These are phyloP conservation scores for Antrodiella citrinella DNA, from an alignment of 768 basidiomycete genomes.

Conservation along the genomic window DNA sequence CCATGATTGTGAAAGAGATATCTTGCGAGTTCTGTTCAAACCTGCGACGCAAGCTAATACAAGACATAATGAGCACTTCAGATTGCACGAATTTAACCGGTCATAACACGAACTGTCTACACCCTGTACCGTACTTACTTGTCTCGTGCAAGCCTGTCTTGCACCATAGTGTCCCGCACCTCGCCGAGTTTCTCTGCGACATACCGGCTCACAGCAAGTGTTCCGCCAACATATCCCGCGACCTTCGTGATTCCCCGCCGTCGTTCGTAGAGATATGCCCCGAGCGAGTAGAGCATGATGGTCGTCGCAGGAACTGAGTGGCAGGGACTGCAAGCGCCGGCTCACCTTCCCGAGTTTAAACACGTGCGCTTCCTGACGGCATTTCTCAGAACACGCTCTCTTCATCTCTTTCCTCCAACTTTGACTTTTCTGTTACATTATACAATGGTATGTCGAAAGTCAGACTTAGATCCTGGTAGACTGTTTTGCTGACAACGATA, in stretches of 20 bases:
- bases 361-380: constrained; percentile 11
- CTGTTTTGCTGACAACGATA: neutral
- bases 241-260: constrained; percentile 38
- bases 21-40: constrained; percentile 76
- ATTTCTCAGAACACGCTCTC: constrained; percentile 3
- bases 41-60: constrained; percentile 53
- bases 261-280: constrained; percentile 42
- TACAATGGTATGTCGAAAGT: too few relatives aligned
- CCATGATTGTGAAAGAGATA: constrained; percentile 65
- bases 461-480: too few relatives aligned
- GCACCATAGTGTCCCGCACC: constrained; percentile 51
- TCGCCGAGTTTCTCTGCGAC: constrained; percentile 56
- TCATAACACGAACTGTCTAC: constrained; percentile 2
- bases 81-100: neutral
- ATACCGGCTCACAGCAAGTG: constrained; percentile 58
- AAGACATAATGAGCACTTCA: neutral
- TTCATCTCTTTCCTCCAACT: constrained; percentile 1
- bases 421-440: too few relatives aligned
- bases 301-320: neutral
- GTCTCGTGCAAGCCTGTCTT: constrained; percentile 57
- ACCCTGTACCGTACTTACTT: constrained; percentile 38
- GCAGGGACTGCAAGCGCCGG: constrained; percentile 5
- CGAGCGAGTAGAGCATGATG: constrained; percentile 37
- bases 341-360: constrained; percentile 10
- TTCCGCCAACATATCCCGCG: constrained; percentile 46